Base-by-base conservation (phyloP, 73 alveolate genomes). In the Paramecium octaurelia region DNA sequence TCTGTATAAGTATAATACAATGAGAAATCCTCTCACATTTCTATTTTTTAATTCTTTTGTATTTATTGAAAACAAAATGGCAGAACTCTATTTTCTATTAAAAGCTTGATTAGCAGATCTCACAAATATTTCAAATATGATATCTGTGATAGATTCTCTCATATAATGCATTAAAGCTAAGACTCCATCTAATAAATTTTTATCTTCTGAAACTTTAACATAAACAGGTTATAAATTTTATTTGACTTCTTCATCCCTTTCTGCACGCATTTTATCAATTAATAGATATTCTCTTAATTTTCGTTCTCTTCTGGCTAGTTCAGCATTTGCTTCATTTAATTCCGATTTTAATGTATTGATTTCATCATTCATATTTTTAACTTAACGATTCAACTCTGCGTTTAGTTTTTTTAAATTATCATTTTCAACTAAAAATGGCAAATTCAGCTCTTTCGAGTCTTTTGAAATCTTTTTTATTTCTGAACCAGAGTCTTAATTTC, bases 81-180 rank as follows among this genome's bases (percentile, higher is more conserved):
- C 31, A 20, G 76, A 44, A 23, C 91, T 80, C n/a, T 80, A 23
- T 46, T 80, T 80, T 43, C 91, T 80, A 24, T 24, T 80, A 35
- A 42, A 80, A 12, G 91, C 91, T 80, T 80, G 29, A 43, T 80
- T 80, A 44, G 91, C 91, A 12, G 91, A 80, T 80, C 91, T 14
- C 4, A 80, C 43, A 48, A 80, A 80, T 4, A 80, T 80, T 80
- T 80, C 91, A 80, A 80, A 80, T 1, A 80, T 80, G 7, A 80
- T 23, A 80, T 80, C 91, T 21, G 70, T 23, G 4, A 80, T 73
- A 44, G 91, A 80, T 80, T 80, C 91, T 24, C 91, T 80, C 91
- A 80, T 48, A 80, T 80, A 80, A 80, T 80, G 91, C 70, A 80
- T 48, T 7, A 80, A 48, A n/a, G 91, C 46, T 20, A 80, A 46